These are phyloP conservation scores for Solanum pinnatisectum DNA, from an alignment of 257 asterid genomes.

Conservation along the genomic window DNA sequence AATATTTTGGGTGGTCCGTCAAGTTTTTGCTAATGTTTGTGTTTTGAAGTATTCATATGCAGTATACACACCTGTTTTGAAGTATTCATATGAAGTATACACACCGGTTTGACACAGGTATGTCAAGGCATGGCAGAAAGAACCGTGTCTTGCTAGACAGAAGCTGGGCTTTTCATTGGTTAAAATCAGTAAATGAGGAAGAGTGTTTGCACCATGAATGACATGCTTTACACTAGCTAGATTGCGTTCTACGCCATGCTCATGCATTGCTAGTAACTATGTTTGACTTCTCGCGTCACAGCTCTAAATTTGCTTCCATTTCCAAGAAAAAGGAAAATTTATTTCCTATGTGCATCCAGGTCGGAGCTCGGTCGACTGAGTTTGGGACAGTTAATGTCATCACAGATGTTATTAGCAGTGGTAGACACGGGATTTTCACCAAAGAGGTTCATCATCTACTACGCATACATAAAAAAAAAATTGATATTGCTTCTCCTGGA, in stretches of 20 bases:
- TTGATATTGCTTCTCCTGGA: not conserved
- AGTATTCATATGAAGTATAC: not conserved
- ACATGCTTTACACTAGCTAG: not conserved
- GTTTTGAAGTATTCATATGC: not conserved
- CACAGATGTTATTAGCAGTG: not conserved
- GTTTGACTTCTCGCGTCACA: not conserved
- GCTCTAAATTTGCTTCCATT: not conserved
- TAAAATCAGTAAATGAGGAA: not conserved
- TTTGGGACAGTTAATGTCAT: not conserved
- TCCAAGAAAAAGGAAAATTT: not conserved
- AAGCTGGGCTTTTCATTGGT: no score
- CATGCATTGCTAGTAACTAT: not conserved
- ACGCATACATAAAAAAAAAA: not conserved
- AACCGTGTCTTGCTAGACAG: no score
- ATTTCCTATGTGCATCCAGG: not conserved
- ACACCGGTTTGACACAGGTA: no score
- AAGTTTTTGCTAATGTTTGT: not conserved
- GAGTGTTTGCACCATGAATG: not conserved
- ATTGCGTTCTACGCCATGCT: not conserved
- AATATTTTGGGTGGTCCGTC: not conserved
- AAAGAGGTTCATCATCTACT: not conserved
- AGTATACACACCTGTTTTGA: not conserved
- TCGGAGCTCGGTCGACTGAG: not conserved
- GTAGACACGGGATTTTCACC: not conserved
- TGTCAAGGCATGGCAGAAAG: no score